phyloP scores from a whole-genome alignment of 208 protist genomes.

The Leishmania arabica region DNA sequence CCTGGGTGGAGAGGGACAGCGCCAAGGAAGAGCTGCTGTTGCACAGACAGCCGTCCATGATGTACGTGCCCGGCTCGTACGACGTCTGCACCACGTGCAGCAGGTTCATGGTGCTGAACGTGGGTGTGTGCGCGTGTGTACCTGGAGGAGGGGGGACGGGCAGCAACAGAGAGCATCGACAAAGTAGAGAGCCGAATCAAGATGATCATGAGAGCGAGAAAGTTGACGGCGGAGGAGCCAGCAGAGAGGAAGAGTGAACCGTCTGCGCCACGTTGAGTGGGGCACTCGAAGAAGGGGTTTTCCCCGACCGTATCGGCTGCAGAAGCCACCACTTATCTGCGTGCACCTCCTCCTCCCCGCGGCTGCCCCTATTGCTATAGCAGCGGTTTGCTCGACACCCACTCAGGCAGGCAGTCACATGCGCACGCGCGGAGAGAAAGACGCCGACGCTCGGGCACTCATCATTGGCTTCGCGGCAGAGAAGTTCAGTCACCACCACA shows the following conservation, averaged over 20 bases:
- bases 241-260: background rate
- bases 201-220: background rate
- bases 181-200: background rate
- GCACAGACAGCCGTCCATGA: constrained; percentile 74
- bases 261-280: background rate
- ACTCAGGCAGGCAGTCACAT: background rate
- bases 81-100: constrained; percentile 62
- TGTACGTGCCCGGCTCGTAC: constrained; percentile 58
- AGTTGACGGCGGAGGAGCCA: background rate
- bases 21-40: constrained; percentile 48
- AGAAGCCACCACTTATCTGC: background rate
- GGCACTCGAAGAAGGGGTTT: background rate
- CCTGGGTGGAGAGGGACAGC: constrained; percentile 59
- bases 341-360: background rate
- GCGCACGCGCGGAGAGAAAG: background rate
- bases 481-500: background rate
- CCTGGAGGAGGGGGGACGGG: background rate
- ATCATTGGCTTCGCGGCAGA: background rate
- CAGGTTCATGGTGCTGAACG: constrained; percentile 30
- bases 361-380: background rate
- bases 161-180: background rate
- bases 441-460: background rate
- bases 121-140: constrained; percentile 5
- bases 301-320: background rate
- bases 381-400: background rate